Percentiles rank a stretch among this genome's conserved stretches.
Conservation (phyloP, 345 rosid species). For the Brassica carinata region DNA sequence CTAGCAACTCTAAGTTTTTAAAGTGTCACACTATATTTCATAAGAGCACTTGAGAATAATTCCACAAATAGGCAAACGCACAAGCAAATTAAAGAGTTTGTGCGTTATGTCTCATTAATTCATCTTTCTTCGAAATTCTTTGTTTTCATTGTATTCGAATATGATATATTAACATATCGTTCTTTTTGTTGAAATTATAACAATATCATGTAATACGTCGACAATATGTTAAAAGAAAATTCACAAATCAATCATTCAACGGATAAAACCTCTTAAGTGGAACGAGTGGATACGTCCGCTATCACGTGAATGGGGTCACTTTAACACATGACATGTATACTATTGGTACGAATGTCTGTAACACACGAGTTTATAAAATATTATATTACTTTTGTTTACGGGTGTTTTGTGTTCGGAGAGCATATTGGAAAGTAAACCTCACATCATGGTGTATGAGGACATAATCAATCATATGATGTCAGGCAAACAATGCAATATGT, state of each 20-base stretch:
- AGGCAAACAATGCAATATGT: constrained; percentile 7
- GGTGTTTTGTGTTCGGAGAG: neutral
- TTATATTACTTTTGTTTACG: neutral
- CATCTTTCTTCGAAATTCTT: constrained; percentile 2
- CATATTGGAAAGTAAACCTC: neutral
- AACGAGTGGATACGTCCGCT: constrained; percentile 22
- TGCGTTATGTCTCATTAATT: constrained; percentile 30
- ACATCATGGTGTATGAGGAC: neutral
- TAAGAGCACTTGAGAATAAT: constrained; percentile 29
- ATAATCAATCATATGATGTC: neutral
- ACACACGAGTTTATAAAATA: neutral
- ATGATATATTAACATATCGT: neutral
- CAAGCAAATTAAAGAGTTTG: constrained; percentile 2
- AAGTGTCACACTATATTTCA: neutral
- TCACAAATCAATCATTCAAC: constrained; percentile 11
- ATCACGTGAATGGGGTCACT: constrained; percentile 3
- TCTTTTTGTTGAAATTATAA: neutral
- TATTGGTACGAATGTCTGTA: neutral
- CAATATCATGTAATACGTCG: constrained; percentile 5
- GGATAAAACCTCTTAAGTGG: neutral
- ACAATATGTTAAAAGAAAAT: neutral
- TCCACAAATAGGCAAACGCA: constrained; percentile 26
- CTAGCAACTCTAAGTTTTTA: neutral
- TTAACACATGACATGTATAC: neutral
- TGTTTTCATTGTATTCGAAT: constrained; percentile 13